These are phyloP conservation scores for Cladobotryum protrusum DNA, from an alignment of 2,329 filamentous ascomycete species.

Conservation along the genomic window DNA sequence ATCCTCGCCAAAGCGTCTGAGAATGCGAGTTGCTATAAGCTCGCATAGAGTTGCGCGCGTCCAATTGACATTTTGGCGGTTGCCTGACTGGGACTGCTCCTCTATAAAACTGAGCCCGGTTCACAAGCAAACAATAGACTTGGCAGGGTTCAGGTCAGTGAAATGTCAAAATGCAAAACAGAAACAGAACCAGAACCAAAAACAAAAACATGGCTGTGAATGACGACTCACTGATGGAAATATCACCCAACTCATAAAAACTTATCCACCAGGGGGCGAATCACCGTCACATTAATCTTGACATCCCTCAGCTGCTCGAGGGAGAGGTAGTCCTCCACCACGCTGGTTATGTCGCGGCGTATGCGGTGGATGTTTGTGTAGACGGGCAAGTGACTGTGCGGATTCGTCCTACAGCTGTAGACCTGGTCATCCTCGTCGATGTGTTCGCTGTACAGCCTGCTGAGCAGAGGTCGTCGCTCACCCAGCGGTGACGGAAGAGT, in stretches of 20 bases:
- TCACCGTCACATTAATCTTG: slow-evolving; percentile 72
- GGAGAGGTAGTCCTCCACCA: slow-evolving; percentile 58
- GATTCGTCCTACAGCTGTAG: slow-evolving; percentile 50
- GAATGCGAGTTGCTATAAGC: slow-evolving; percentile 69
- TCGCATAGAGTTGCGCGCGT: slow-evolving; percentile 75
- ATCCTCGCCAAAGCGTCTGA: slow-evolving; percentile 74
- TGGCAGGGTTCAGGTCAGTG: neutral
- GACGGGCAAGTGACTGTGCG: slow-evolving; percentile 59
- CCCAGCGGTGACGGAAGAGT: slow-evolving; percentile 23
- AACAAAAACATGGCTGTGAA: neutral
- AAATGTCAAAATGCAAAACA: neutral
- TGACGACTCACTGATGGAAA: slow-evolving; percentile 58
- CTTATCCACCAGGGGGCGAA: slow-evolving; percentile 77
- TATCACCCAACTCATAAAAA: slow-evolving; percentile 72
- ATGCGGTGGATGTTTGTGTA: slow-evolving; percentile 74
- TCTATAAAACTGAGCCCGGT: slow-evolving; percentile 72
- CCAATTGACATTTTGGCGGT: slow-evolving; percentile 74
- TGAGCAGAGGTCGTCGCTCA: slow-evolving; percentile 32
- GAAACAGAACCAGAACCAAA: neutral
- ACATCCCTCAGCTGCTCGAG: slow-evolving; percentile 73
- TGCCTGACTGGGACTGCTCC: slow-evolving; percentile 68
- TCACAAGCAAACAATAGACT: slow-evolving; percentile 81
- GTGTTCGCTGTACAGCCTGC: slow-evolving; percentile 24
- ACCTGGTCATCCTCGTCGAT: slow-evolving; percentile 30
- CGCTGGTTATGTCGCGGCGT: slow-evolving; percentile 55